These are phyloP conservation scores for Tetracentron sinense DNA, from an alignment of 164 flowering plant species.

Conservation along the genomic window DNA sequence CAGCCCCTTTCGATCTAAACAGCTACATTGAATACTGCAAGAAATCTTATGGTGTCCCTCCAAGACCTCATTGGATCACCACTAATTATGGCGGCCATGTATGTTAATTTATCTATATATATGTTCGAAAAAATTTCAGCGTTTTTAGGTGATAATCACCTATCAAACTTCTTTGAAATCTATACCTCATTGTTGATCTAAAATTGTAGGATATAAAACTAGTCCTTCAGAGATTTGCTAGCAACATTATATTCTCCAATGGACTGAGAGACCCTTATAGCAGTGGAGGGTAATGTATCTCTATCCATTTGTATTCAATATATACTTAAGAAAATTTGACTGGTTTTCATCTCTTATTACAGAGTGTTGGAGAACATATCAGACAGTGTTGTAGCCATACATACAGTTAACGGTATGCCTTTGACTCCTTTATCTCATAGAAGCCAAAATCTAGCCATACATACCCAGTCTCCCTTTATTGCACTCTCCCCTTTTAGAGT, in stretches of 20 bases:
- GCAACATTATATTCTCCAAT: slow-evolving; percentile 21
- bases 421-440: not conserved
- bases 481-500: no score
- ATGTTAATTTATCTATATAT: no score
- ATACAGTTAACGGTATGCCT: slow-evolving; percentile 23
- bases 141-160: not conserved
- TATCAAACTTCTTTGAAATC: not conserved
- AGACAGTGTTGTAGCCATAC: slow-evolving; percentile 25
- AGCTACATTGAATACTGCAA: slow-evolving; percentile 26
- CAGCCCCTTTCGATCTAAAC: slow-evolving; percentile 27
- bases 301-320: no score
- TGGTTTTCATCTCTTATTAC: not conserved
- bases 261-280: slow-evolving; percentile 16
- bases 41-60: slow-evolving; percentile 31
- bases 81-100: slow-evolving; percentile 59
- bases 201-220: slow-evolving; percentile 12
- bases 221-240: slow-evolving; percentile 3
- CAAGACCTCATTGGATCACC: slow-evolving; percentile 56
- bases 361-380: slow-evolving; percentile 40
- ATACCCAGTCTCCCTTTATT: no score
- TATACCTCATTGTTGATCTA: not conserved
- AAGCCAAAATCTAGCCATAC: no score
- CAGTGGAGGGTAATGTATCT: slow-evolving; percentile 19
- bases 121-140: no score
- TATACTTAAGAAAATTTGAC: not conserved